These are phyloP conservation scores for Oryza glaberrima DNA, from an alignment of 176 grass and related monocot species.

Conservation along the genomic window DNA sequence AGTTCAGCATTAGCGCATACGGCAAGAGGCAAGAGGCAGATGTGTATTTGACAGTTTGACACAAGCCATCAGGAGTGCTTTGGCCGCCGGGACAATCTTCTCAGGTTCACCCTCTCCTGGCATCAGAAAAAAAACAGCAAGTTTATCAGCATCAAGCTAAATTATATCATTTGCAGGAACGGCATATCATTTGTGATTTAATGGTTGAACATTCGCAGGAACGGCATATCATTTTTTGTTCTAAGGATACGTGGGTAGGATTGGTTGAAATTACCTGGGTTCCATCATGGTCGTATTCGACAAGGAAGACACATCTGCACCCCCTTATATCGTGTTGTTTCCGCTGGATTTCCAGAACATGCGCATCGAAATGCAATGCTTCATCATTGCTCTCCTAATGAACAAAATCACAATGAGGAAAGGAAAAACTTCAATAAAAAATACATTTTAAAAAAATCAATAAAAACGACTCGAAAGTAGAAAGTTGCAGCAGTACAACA, in stretches of 20 bases:
- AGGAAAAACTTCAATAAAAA: not conserved
- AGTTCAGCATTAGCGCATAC: conserved; percentile 1
- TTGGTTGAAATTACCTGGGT: conserved; percentile 59
- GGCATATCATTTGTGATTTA: not conserved
- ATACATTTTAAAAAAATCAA: not conserved
- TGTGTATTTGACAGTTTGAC: not conserved
- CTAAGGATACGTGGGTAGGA: not conserved
- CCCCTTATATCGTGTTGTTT: conserved; percentile 94
- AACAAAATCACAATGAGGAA: conserved; percentile 26
- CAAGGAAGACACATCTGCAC: conserved; percentile 81
- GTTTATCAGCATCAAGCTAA: not conserved
- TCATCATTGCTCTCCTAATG: conserved; percentile 71
- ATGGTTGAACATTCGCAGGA: not conserved
- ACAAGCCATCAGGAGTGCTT: conserved; percentile 42
- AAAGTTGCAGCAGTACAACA: not conserved
- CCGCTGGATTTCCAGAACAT: conserved; percentile 68
- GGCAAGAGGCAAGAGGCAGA: not conserved
- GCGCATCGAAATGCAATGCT: conserved; percentile 88
- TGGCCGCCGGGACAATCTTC: conserved; percentile 65
- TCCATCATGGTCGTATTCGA: conserved; percentile 82
- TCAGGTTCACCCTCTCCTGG: conserved; percentile 66
- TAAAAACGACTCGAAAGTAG: not conserved
- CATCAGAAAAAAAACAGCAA: conserved; percentile 5
- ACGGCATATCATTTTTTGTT: not conserved
- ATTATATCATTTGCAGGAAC: not conserved